A percentile compares a stretch with the other conserved stretches of the same genome.
Conservation (phyloP, 805 yeast species). For the Kazachstania bromeliacearum region DNA sequence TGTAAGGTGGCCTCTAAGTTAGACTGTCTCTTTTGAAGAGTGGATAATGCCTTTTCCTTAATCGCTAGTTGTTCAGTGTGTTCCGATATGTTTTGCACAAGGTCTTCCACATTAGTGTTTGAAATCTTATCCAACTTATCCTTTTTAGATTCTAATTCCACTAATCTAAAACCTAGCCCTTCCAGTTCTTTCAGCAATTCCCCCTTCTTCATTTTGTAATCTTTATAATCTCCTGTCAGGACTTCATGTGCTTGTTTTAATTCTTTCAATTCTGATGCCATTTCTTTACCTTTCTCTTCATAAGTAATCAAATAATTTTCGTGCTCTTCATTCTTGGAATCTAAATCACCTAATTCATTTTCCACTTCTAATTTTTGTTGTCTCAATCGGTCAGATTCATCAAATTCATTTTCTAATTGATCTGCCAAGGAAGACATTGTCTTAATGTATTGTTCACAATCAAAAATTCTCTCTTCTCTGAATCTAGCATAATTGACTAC, state of each 20-base stretch:
- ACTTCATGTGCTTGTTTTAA: slow-evolving; percentile 55
- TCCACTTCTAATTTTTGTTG: slow-evolving; percentile 31
- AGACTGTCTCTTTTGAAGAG: slow-evolving; percentile 39
- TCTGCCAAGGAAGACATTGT: slow-evolving; percentile 43
- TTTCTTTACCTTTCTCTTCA: slow-evolving; percentile 40
- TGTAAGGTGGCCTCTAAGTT: slow-evolving; percentile 47
- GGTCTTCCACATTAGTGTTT: slow-evolving; percentile 48
- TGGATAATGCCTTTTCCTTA: slow-evolving; percentile 32
- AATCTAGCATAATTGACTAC: slow-evolving; percentile 79
- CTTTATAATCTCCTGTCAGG: slow-evolving; percentile 50
- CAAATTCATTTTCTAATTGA: slow-evolving; percentile 35
- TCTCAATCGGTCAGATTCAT: slow-evolving; percentile 32
- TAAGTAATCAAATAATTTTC: slow-evolving; percentile 33
- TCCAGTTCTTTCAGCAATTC: slow-evolving; percentile 50
- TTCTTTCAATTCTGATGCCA: slow-evolving; percentile 53
- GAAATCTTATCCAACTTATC: slow-evolving; percentile 53
- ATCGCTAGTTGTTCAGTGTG: slow-evolving; percentile 35
- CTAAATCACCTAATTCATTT: slow-evolving; percentile 19
- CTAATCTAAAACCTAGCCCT: slow-evolving; percentile 45
- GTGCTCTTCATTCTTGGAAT: slow-evolving; percentile 1
- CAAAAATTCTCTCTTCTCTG: slow-evolving; percentile 65
- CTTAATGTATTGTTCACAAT: slow-evolving; percentile 53
- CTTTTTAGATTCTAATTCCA: slow-evolving; percentile 48
- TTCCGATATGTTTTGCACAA: slow-evolving; percentile 44
- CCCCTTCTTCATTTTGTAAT: slow-evolving; percentile 56